Evolutionary conservation across 2,329 filamentous ascomycete species (phyloP).

Genomic region (Rachicladosporium sp.): DNA sequence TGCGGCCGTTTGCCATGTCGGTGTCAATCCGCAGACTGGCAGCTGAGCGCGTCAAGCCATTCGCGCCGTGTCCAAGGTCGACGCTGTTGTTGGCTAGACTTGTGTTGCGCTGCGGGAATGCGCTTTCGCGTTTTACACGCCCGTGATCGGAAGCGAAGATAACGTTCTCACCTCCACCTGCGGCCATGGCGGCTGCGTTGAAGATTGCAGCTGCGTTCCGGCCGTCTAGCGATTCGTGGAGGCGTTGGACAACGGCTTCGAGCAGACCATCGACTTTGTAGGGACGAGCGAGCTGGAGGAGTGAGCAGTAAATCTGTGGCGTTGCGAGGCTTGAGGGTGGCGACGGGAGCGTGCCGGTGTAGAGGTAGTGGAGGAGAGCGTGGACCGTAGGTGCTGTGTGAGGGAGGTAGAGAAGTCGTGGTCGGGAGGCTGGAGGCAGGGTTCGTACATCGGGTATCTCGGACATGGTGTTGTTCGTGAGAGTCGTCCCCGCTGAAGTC

Average conservation of each 20-base stretch:
- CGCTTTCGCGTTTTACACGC: constrained; percentile 15
- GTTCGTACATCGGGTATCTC: constrained; percentile 42
- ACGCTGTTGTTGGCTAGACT: background rate
- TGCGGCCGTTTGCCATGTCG: constrained; percentile 30
- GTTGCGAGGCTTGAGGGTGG: constrained; percentile 69
- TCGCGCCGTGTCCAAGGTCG: constrained; percentile 8
- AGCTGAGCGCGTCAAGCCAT: constrained; percentile 25
- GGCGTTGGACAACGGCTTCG: constrained; percentile 80
- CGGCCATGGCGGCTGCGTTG: constrained; percentile 96
- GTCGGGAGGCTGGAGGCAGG: constrained; percentile 50
- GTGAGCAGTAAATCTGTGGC: constrained; percentile 87
- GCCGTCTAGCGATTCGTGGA: constrained; percentile 81
- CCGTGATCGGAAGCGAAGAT: constrained; percentile 40
- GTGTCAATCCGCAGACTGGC: constrained; percentile 39
- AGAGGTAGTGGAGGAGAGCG: constrained; percentile 82
- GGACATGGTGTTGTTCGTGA: constrained; percentile 33
- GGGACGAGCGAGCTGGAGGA: constrained; percentile 83
- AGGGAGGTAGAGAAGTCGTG: constrained; percentile 80
- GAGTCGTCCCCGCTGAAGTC: constrained; percentile 30
- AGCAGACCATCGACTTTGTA: constrained; percentile 88
- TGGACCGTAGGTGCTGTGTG: constrained; percentile 85
- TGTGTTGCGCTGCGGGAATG: constrained; percentile 22
- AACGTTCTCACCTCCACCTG: constrained; percentile 77
- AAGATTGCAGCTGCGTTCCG: constrained; percentile 94
- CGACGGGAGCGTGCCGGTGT: constrained; percentile 77